Percentiles rank a stretch among this genome's conserved stretches.
Evolutionary conservation across 345 rosid species (phyloP).

Genomic region (Orychophragmus violaceus): DNA sequence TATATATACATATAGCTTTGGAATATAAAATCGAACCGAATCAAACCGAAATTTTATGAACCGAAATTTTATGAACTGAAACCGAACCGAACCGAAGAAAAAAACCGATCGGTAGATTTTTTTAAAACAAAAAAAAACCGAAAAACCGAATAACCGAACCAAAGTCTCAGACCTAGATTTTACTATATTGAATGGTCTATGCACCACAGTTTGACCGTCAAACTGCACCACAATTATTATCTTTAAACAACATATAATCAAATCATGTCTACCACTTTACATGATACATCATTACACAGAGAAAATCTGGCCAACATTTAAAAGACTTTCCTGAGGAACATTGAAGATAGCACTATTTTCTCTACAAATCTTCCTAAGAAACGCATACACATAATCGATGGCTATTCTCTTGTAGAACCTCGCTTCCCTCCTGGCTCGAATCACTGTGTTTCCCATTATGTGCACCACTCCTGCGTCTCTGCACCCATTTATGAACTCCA

Average conservation of each 20-base stretch:
- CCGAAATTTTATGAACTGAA: too few relatives aligned
- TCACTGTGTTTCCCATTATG: constrained; percentile 60
- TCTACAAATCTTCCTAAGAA: constrained; percentile 72
- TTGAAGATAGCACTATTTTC: constrained; percentile 61
- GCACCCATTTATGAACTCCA: constrained; percentile 48
- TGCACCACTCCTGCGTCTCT: constrained; percentile 75
- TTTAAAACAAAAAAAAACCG: too few relatives aligned
- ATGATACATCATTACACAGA: constrained; percentile 32
- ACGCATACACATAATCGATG: constrained; percentile 62
- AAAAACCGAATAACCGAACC: too few relatives aligned
- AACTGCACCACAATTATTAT: not conserved
- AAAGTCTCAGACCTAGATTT: too few relatives aligned
- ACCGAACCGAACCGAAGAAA: too few relatives aligned
- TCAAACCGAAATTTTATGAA: too few relatives aligned
- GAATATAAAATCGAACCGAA: too few relatives aligned
- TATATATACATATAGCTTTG: too few relatives aligned
- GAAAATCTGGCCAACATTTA: constrained; percentile 73
- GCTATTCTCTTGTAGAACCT: constrained; percentile 52
- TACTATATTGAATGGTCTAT: too few relatives aligned
- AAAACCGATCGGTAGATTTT: too few relatives aligned
- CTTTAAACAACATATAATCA: not conserved
- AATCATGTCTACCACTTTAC: not conserved
- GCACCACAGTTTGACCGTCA: too few relatives aligned
- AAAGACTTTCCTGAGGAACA: constrained; percentile 67
- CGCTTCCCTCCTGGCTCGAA: constrained; percentile 54